A percentile compares a stretch with the other conserved stretches of the same genome.
Conservation (phyloP, 2,329 filamentous ascomycete species). For the Penicillium hordei region DNA sequence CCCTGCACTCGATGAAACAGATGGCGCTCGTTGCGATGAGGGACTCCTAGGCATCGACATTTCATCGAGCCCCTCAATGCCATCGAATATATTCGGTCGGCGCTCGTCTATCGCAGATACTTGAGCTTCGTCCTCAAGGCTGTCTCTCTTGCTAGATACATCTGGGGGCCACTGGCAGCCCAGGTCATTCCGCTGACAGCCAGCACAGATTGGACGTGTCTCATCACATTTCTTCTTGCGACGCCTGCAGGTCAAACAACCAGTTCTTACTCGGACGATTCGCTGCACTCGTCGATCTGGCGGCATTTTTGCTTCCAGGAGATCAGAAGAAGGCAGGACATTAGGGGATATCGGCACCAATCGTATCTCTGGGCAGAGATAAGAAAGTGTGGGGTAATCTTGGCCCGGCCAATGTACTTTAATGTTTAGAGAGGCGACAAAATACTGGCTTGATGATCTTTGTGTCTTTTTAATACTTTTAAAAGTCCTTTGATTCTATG, state of each 20-base stretch:
- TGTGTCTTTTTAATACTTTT: too few relatives aligned
- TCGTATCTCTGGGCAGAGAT: neutral
- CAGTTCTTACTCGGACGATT: conserved; percentile 34
- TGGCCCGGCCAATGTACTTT: neutral
- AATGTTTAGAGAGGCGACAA: neutral
- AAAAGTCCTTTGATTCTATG: neutral
- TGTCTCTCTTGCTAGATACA: conserved; percentile 15
- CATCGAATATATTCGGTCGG: conserved; percentile 7
- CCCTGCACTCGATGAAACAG: conserved; percentile 15
- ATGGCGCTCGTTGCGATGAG: conserved; percentile 17
- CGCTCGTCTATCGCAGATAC: neutral
- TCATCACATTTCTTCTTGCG: conserved; percentile 40
- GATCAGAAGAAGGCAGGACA: conserved; percentile 6
- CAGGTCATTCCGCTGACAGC: conserved; percentile 32
- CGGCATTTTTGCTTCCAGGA: neutral
- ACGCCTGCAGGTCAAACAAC: conserved; percentile 34
- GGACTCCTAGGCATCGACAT: conserved; percentile 8
- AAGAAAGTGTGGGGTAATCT: conserved; percentile 12
- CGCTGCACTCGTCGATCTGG: conserved; percentile 29
- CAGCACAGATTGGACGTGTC: conserved; percentile 35
- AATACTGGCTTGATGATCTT: neutral
- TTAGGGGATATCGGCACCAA: conserved; percentile 5
- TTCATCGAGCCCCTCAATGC: conserved; percentile 11
- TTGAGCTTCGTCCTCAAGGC: conserved; percentile 1
- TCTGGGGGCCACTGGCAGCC: conserved; percentile 29